Evolutionary conservation across 1,284 basidiomycete species (phyloP).

Genomic region (Ustanciosporium gigantosporum): DNA sequence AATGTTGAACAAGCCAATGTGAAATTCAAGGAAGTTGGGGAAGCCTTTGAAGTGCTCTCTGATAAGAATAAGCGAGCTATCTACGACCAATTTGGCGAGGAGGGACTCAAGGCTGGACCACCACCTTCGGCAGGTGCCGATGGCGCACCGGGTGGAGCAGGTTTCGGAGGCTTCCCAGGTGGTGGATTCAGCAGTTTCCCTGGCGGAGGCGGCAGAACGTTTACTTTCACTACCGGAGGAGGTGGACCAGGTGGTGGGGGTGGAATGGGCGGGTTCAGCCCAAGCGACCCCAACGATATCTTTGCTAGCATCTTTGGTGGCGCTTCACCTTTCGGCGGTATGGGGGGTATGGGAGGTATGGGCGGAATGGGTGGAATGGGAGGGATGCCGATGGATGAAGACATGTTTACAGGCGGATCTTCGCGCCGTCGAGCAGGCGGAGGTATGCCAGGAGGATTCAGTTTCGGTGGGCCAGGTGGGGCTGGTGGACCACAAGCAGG

Average conservation of each 20-base stretch:
- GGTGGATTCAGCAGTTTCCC: slow-evolving; percentile 7
- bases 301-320: slow-evolving; percentile 71
- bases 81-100: slow-evolving; percentile 95
- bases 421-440: slow-evolving; percentile 11
- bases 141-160: slow-evolving; percentile 33
- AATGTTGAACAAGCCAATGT: slow-evolving; percentile 74
- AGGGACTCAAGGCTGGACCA: slow-evolving; percentile 76
- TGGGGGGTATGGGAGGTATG: slow-evolving; percentile 50
- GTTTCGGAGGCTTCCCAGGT: slow-evolving; percentile 33
- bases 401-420: slow-evolving; percentile 41
- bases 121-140: slow-evolving; percentile 58
- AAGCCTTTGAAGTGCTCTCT: slow-evolving; percentile 94
- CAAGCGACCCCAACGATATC: slow-evolving; percentile 81
- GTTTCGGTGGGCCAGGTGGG: slow-evolving; percentile 4
- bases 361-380: slow-evolving; percentile 47
- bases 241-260: slow-evolving; percentile 36
- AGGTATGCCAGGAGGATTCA: slow-evolving; percentile 26
- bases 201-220: slow-evolving; percentile 36
- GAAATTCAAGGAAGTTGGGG: slow-evolving; percentile 95
- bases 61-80: slow-evolving; percentile 90
- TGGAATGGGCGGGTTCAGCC: slow-evolving; percentile 52
- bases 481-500: background rate
- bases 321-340: slow-evolving; percentile 25
- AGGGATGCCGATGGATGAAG: slow-evolving; percentile 40
- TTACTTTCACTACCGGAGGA: slow-evolving; percentile 39